Evolutionary conservation across 1,139 yeast species (phyloP), one percentile per base, ranked within the genome.

Genomic region (Saccharomyces hybrid): DNA sequence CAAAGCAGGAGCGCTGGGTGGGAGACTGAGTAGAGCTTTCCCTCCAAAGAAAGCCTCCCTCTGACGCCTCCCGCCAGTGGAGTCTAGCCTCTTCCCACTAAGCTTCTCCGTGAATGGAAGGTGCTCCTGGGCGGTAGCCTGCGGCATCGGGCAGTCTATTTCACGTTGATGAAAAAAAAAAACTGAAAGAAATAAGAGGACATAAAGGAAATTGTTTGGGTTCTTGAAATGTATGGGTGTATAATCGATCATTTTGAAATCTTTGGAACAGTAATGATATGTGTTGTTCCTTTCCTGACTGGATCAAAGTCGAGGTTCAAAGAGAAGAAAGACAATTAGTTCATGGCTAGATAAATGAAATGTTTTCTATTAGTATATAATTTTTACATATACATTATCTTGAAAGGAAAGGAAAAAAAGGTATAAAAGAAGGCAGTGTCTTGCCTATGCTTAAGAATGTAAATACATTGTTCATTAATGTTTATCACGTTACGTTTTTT

Each of bases 381-480:
- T 19, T 19, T 9, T 26, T 8, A 2, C 7, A 26, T 26, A 26
- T 26, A 26, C 28, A 26, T 4, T 38, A 14, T 38, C 19, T n/a
- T 5, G 8, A 11, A 38, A 38, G 11, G 3, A 19, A 9, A 11
- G 19, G 16, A 34, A 16, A 16, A 38, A 38, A 38, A 38, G 19
- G 11, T 4, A 2, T n/a, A 19, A 38, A 38, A 38, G 44, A 38
- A 38, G 44, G 44, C 7, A 2, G n/a, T 38, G 2, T 38, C 7
- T 3, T 13, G 11, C 44, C 44, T 38, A 47, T 13, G 44, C 25
- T 32, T 51, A 47, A 29, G 54, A 56, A 56, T 53, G 58, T 56
- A 58, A 57, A 42, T 56, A 55, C 58, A 56, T 57, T 56, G 52
- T 55, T 57, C 57, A 47, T 48, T 54, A 55, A 58, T 58, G 60